Conservation (phyloP, 2,329 filamentous ascomycete genomes). For the Talaromyces albobiverticillius region DNA sequence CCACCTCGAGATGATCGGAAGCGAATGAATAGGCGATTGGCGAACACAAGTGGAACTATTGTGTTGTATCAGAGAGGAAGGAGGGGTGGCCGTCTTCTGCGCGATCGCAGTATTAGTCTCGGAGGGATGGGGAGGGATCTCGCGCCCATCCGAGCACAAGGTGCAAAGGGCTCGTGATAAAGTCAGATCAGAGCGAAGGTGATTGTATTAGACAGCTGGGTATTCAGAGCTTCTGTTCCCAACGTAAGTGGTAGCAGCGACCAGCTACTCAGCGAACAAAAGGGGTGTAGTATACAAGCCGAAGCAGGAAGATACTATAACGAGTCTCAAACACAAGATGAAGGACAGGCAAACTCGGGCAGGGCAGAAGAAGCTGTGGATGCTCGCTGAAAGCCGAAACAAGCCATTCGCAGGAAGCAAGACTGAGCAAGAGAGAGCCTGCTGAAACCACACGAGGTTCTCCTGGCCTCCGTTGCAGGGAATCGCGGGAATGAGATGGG, state of each 20-base stretch:
- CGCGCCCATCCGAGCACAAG: slow-evolving; percentile 9
- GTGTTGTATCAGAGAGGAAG: neutral
- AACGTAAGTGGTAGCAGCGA: neutral
- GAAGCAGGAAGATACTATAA: no score
- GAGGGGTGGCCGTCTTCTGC: neutral
- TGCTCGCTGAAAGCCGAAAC: neutral
- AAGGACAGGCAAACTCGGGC: neutral
- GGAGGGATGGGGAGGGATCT: neutral
- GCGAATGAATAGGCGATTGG: neutral
- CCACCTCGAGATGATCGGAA: neutral
- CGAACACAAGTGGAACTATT: neutral
- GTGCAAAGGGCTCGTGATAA: neutral
- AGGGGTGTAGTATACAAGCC: no score
- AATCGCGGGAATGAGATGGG: neutral
- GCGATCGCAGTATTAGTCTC: slow-evolving; percentile 2
- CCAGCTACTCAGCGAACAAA: neutral
- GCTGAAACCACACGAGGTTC: no score
- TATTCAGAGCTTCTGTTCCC: neutral
- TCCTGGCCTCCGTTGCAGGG: no score
- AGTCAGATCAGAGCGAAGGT: no score
- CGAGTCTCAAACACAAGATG: neutral
- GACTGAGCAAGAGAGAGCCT: no score
- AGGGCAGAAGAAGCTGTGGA: neutral
- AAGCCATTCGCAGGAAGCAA: no score
- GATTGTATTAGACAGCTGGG: no score